Evolutionary conservation across 768 basidiomycete genomes (phyloP).

Genomic region (Hebeloma cylindrosporum): DNA sequence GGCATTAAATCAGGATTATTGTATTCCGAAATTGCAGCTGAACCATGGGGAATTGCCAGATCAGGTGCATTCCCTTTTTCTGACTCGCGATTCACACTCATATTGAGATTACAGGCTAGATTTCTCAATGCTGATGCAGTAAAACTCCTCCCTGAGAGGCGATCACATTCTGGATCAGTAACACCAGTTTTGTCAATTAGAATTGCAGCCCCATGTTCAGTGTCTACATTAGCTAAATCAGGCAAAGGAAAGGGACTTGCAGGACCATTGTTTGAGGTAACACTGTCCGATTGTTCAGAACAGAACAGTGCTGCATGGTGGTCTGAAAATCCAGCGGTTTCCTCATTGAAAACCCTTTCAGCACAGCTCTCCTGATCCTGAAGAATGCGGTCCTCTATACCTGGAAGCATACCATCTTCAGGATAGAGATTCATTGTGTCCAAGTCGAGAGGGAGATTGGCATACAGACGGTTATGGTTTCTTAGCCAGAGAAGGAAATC

Average conservation of each 20-base stretch:
- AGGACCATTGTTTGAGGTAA: too few species aligned
- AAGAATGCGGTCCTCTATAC: constrained; percentile 26
- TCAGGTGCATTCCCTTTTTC: constrained; percentile 23
- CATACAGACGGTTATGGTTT: constrained; percentile 36
- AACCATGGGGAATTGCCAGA: constrained; percentile 32
- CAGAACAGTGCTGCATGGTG: constrained; percentile 22
- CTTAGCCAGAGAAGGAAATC: constrained; percentile 37
- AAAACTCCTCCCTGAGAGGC: too few species aligned
- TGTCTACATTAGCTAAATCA: too few species aligned
- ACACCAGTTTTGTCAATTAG: too few species aligned
- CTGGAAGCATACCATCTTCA: constrained; percentile 22
- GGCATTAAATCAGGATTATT: constrained; percentile 38
- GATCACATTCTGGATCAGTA: too few species aligned
- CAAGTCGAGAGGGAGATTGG: constrained; percentile 27
- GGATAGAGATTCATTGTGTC: constrained; percentile 17
- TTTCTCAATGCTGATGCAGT: too few species aligned
- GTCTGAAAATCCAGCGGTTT: constrained; percentile 32
- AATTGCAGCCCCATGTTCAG: too few species aligned
- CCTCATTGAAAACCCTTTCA: not conserved
- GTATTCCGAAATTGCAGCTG: constrained; percentile 35
- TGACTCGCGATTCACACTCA: constrained; percentile 26
- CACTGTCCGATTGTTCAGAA: too few species aligned
- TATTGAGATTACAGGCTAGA: too few species aligned
- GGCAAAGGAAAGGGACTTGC: too few species aligned
- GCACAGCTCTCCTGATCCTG: constrained; percentile 1